Conservation (phyloP, 345 rosid species). For the Hypericum androsaemum region DNA sequence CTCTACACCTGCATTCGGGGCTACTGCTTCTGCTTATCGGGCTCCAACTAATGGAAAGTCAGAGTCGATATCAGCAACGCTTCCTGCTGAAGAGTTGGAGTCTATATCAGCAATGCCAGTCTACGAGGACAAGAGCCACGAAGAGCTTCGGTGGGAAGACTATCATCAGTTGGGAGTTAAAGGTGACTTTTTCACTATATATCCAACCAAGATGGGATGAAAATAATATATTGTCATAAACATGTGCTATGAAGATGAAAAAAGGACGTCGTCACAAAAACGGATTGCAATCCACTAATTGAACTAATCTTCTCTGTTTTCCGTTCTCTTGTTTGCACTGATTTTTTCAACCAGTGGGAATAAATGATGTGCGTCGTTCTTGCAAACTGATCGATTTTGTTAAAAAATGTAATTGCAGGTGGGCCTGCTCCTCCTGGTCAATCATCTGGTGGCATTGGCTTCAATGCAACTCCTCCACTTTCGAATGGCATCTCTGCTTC, state of each 20-base stretch:
- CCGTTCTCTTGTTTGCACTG: too few relatives aligned
- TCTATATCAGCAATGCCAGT: too few relatives aligned
- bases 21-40: conserved; percentile 47
- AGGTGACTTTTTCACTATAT: conserved; percentile 44
- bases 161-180: conserved; percentile 93
- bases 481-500: conserved; percentile 42
- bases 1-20: conserved; percentile 44
- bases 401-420: conserved; percentile 37
- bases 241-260: too few relatives aligned
- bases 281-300: background rate
- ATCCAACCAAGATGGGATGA: too few relatives aligned
- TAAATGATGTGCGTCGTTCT: too few relatives aligned
- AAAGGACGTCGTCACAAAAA: too few relatives aligned
- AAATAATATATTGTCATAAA: too few relatives aligned
- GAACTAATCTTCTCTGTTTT: background rate
- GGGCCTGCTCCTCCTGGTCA: conserved; percentile 60
- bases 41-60: conserved; percentile 42
- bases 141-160: too few relatives aligned
- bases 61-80: conserved; percentile 82
- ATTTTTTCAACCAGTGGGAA: background rate
- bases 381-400: background rate
- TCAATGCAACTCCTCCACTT: conserved; percentile 35
- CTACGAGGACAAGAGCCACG: too few relatives aligned
- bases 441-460: conserved; percentile 49
- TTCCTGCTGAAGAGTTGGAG: conserved; percentile 63